Percentiles rank a stretch among this genome's conserved stretches.
Conservation (phyloP, 495 filamentous ascomycete genomes). For the Tricharina praecox region DNA sequence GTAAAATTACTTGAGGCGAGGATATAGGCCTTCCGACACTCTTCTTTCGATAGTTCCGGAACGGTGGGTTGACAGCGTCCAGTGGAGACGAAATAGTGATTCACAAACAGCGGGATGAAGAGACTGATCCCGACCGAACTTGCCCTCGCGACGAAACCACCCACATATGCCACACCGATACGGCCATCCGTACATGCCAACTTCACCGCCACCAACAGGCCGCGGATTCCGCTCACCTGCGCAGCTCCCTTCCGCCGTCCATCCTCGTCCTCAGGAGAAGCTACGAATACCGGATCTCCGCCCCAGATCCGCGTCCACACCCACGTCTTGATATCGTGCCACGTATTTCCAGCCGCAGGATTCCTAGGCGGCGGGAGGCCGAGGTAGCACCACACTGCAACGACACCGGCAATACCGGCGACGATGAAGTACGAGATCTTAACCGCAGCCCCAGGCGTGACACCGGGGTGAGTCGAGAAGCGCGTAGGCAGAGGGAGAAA, state of each 20-base stretch:
- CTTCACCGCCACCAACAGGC: constrained; percentile 43
- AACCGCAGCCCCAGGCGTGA: constrained; percentile 51
- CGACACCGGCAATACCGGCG: constrained; percentile 47
- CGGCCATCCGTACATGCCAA: constrained; percentile 58
- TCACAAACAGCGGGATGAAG: constrained; percentile 83
- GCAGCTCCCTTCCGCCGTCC: neutral
- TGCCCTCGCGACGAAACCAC: constrained; percentile 85
- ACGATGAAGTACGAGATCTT: constrained; percentile 73
- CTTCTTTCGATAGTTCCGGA: constrained; percentile 45
- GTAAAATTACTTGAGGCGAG: constrained; percentile 39
- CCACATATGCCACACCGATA: constrained; percentile 76
- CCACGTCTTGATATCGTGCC: constrained; percentile 12
- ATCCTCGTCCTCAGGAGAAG: neutral
- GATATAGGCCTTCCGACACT: constrained; percentile 70
- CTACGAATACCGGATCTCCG: constrained; percentile 11
- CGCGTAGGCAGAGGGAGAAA: constrained; percentile 77
- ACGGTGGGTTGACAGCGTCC: constrained; percentile 54
- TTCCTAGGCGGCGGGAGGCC: constrained; percentile 39
- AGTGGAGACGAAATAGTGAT: constrained; percentile 68
- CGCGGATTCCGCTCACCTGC: neutral
- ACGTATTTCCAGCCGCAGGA: neutral
- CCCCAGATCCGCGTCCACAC: constrained; percentile 22
- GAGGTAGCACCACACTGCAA: constrained; percentile 59
- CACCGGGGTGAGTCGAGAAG: constrained; percentile 48
- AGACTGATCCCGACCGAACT: constrained; percentile 91